Conservation (phyloP, 495 filamentous ascomycete genomes). For the Aspergillus affinis region DNA sequence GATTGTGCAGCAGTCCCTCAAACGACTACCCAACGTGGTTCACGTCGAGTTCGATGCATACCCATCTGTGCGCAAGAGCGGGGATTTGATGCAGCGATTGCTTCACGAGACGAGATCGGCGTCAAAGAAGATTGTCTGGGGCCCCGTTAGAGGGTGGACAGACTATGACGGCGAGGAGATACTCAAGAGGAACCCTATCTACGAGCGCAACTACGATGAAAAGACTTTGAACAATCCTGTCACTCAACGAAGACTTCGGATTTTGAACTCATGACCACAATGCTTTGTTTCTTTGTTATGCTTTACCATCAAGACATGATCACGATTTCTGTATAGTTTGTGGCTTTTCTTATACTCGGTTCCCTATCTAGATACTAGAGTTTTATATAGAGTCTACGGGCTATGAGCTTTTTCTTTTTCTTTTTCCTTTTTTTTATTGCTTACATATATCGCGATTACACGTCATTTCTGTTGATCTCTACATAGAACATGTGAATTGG, state of each 20-base stretch:
- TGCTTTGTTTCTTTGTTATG: neutral
- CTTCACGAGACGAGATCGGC: conserved; percentile 51
- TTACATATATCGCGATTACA: no score
- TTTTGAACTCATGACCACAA: neutral
- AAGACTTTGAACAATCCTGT: neutral
- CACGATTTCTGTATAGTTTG: neutral
- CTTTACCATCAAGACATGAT: neutral
- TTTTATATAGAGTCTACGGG: no score
- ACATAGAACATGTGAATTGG: no score
- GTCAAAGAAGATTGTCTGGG: conserved; percentile 63
- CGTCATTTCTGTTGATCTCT: no score
- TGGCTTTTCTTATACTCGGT: neutral
- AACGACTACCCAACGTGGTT: conserved; percentile 56
- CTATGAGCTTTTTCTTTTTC: no score
- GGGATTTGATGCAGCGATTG: conserved; percentile 69
- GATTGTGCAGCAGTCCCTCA: conserved; percentile 59
- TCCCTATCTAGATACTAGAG: neutral
- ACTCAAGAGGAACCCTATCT: conserved; percentile 9
- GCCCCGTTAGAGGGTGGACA: conserved; percentile 67
- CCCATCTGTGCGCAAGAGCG: conserved; percentile 65
- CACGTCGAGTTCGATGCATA: conserved; percentile 76
- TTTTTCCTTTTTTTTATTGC: no score
- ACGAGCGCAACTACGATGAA: conserved; percentile 10
- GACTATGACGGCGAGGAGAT: conserved; percentile 32
- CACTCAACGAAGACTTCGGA: neutral